Base-by-base conservation (phyloP, 345 rosid species). In the Hypericum androsaemum region DNA sequence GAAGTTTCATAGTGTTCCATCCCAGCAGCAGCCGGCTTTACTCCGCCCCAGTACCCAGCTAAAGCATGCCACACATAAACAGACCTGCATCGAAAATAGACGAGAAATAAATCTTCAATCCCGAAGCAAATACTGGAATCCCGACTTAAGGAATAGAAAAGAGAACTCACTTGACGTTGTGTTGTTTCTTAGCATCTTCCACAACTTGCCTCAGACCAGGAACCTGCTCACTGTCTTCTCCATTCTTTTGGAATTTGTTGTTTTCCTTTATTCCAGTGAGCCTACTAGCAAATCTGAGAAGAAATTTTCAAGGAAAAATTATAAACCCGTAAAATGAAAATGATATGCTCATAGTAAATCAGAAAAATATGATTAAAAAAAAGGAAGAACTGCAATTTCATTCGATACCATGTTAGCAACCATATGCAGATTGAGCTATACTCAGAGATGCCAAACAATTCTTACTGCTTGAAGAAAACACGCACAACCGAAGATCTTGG, bases 21-120 rank as follows among this genome's bases (percentile, higher is more conserved):
- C 44, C 95, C 98, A 41, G 81, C 58, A 16, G 89, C 94, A 14
- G 94, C 84, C 1, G 98, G 98, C 64, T 88, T 83, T 37, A 92
- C 95, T 56, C 98, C 98, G 8, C 98, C 98, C 98, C 98, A 92
- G 64, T 92, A 92, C 44, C 95, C 95, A 61, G 94, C 89, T 64
- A 92, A 77, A 59, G 98, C 98, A 70, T 92, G 98, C 98, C 97
- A 92, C 11, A 76, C 95, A 65, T 88, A 92, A 8, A 92, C 89
- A 65, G 58, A 73, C 69, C 96, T 92, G 64, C 9, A 6, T 11
- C 11, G 2, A 15, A 46, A 46, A 50, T 32, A n/a, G 14, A 32
- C 9, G 8, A 50, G 40, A 17, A 2, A 50, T 10, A 14, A 50
- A 10, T 17, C 15, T 8, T 1, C 0, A 42, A 47, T 10, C 37